Percentiles rank a stretch among this genome's conserved stretches.
Conservation (phyloP, 352 stramenopile genomes). For the Phytopythium chamaehyphon region DNA sequence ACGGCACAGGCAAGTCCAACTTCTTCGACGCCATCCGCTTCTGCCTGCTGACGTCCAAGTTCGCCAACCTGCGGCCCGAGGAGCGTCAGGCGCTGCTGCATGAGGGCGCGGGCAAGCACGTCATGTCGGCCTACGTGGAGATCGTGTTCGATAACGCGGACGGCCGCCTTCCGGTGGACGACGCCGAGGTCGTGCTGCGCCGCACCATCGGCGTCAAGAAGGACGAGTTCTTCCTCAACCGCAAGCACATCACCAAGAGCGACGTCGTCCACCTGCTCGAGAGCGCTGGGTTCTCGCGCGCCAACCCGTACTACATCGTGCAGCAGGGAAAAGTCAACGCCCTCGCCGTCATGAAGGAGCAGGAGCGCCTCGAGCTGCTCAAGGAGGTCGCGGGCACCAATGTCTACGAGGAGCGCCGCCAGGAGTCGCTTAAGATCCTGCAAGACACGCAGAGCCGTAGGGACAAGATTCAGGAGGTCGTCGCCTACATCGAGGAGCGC, state of each 20-base stretch:
- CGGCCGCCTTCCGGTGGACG: conserved; percentile 90
- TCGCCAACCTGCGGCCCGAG: conserved; percentile 90
- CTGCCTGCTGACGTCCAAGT: conserved; percentile 91
- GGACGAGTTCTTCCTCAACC: conserved; percentile 99
- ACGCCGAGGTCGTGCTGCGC: conserved; percentile 93
- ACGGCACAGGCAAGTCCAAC: conserved; percentile 97
- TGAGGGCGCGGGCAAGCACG: conserved; percentile 91
- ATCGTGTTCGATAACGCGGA: conserved; percentile 99
- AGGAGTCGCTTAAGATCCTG: conserved; percentile 96
- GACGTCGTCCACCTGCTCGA: conserved; percentile 98
- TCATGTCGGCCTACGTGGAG: conserved; percentile 98
- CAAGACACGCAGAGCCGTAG: conserved; percentile 94
- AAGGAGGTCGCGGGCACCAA: conserved; percentile 98
- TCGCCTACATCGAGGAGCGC: conserved; percentile 93
- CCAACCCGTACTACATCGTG: conserved; percentile 99
- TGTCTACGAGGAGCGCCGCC: conserved; percentile 98
- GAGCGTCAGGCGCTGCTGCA: conserved; percentile 94
- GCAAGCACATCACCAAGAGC: conserved; percentile 96
- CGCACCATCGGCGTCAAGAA: conserved; percentile 99
- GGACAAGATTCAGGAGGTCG: conserved; percentile 96
- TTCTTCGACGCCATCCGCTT: conserved; percentile 99
- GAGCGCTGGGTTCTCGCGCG: conserved; percentile 97
- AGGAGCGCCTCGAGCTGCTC: conserved; percentile 94
- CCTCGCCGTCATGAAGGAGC: conserved; percentile 98
- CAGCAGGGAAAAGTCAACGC: conserved; percentile 99